Percentiles rank a stretch among this genome's conserved stretches.
Evolutionary conservation across 352 stramenopile genomes (phyloP).

Genomic region (Phytophthora citrophthora): DNA sequence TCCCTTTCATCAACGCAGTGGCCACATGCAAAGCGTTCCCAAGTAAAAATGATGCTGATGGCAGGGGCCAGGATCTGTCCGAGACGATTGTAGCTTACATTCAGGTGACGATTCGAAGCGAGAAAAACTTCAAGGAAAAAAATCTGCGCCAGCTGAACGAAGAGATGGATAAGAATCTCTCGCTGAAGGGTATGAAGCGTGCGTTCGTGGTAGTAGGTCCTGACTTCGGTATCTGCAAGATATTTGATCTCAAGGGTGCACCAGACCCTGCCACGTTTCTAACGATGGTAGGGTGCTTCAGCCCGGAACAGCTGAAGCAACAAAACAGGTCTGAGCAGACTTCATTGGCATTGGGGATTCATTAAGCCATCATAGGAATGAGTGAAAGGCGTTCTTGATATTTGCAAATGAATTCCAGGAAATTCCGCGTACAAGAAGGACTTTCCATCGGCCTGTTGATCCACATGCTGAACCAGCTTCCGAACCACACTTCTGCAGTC

Average conservation of each 20-base stretch:
- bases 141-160: background rate
- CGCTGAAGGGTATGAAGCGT: constrained; percentile 17
- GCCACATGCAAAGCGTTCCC: background rate
- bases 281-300: background rate
- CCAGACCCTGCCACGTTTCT: constrained; percentile 13
- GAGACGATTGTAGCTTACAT: background rate
- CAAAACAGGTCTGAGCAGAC: too few species aligned
- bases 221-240: constrained; percentile 13
- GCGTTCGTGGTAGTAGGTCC: constrained; percentile 21
- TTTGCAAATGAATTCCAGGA: too few species aligned
- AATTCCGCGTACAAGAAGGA: too few species aligned
- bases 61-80: too few species aligned
- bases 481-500: too few species aligned
- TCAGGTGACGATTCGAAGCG: background rate
- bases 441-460: too few species aligned
- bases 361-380: too few species aligned
- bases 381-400: too few species aligned
- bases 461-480: too few species aligned
- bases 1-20: background rate
- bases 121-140: background rate
- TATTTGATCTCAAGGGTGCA: constrained; percentile 16
- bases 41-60: background rate
- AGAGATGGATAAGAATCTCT: constrained; percentile 19
- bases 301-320: too few species aligned
- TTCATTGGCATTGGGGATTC: too few species aligned